Evolutionary conservation across 306 rosid species (phyloP).

Genomic region (Vicia villosa): DNA sequence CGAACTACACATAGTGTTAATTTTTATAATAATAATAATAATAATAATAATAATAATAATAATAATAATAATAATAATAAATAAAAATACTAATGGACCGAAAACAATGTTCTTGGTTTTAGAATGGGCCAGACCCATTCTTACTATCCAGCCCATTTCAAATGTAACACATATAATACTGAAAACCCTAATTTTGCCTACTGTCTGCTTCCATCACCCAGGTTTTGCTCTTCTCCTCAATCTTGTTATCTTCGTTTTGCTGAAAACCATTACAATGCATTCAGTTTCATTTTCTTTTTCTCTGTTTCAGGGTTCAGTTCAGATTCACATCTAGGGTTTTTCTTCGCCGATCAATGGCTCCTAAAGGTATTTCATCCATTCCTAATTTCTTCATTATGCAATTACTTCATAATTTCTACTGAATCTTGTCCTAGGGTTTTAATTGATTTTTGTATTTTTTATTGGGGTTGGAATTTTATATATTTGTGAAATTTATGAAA

Average conservation of each 20-base stretch:
- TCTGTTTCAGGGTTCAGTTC: slow-evolving; percentile 21
- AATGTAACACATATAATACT: neutral
- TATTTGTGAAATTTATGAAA: neutral
- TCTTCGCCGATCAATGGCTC: slow-evolving; percentile 60
- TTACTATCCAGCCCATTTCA: neutral
- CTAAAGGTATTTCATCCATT: slow-evolving; percentile 49
- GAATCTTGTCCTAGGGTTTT: no score
- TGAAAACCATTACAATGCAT: neutral
- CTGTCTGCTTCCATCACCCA: slow-evolving; percentile 5
- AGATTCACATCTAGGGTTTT: slow-evolving; percentile 27
- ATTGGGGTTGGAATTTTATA: no score
- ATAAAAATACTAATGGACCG: no score
- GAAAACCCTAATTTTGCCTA: slow-evolving; percentile 39
- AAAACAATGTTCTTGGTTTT: neutral
- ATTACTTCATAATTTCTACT: neutral
- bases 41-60: no score
- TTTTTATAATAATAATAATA: no score
- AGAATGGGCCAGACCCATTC: slow-evolving; percentile 13
- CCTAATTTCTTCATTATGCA: neutral
- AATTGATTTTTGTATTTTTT: no score
- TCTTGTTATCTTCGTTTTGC: neutral
- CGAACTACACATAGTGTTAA: no score
- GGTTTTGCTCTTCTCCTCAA: slow-evolving; percentile 19
- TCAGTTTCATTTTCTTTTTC: neutral
- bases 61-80: no score